Percentiles rank a stretch among this genome's conserved stretches.
Evolutionary conservation across 2,329 filamentous ascomycete genomes (phyloP).

Genomic region (Paradendryphiella salina): DNA sequence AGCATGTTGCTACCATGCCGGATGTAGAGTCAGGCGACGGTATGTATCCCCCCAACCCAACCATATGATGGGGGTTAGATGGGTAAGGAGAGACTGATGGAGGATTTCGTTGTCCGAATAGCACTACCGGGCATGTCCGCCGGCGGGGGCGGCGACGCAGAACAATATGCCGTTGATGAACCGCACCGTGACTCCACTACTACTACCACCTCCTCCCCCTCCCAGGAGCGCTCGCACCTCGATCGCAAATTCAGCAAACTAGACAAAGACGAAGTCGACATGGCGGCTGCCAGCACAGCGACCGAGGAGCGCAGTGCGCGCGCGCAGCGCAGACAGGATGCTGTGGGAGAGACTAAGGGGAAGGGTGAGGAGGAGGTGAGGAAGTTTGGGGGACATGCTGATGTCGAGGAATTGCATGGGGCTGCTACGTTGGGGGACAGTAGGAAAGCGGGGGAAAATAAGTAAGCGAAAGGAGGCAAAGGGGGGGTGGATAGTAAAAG

Average conservation of each 20-base stretch:
- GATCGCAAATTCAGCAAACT: conserved; percentile 14
- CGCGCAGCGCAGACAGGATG: conserved; percentile 4
- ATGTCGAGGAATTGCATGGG: conserved; percentile 17
- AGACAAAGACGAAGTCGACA: conserved; percentile 10
- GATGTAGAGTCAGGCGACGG: conserved; percentile 42
- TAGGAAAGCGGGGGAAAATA: background rate
- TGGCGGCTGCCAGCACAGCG: background rate
- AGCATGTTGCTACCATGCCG: conserved; percentile 44
- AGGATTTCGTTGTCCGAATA: background rate
- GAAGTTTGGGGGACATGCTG: conserved; percentile 8
- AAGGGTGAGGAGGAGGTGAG: conserved; percentile 1
- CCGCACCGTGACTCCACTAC: no score
- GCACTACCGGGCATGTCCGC: conserved; percentile 17
- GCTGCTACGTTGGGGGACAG: background rate
- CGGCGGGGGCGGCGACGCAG: conserved; percentile 6
- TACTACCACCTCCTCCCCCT: no score
- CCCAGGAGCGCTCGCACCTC: background rate
- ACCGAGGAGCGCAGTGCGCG: background rate
- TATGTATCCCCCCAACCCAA: conserved; percentile 8
- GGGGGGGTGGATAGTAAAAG: background rate
- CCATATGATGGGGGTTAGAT: no score
- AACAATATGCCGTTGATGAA: conserved; percentile 8
- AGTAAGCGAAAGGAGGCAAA: background rate
- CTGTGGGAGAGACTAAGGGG: background rate
- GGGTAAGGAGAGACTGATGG: no score